Conservation (phyloP, 768 basidiomycete genomes). For the Mycena crocata region DNA sequence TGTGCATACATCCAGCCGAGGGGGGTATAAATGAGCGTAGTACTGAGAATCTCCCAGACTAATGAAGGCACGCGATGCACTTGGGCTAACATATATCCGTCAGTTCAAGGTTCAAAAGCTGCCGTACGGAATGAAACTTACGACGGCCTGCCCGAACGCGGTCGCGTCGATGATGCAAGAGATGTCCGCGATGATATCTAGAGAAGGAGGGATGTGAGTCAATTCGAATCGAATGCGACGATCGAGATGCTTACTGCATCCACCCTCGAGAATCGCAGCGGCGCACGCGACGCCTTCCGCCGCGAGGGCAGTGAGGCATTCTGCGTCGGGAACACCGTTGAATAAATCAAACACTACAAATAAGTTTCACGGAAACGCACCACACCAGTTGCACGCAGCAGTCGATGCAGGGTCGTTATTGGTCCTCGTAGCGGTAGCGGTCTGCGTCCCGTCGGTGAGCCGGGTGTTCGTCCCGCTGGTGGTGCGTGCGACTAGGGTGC, state of each 20-base stretch:
- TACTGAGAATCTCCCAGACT: too few relatives aligned
- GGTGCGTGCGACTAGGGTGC: background rate
- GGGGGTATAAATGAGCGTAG: too few relatives aligned
- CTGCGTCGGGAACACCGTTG: background rate
- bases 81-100: background rate
- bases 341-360: background rate
- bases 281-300: constrained; percentile 9
- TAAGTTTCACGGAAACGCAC: background rate
- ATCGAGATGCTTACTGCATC: constrained; percentile 1
- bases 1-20: too few relatives aligned
- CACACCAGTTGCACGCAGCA: background rate
- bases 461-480: background rate
- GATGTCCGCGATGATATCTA: background rate
- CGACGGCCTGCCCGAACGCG: background rate
- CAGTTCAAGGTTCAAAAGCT: background rate
- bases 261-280: background rate
- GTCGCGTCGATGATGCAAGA: background rate
- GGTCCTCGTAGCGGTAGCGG: background rate
- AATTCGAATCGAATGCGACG: background rate
- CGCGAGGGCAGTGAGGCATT: constrained; percentile 2
- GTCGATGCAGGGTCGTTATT: background rate
- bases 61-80: background rate
- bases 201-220: background rate
- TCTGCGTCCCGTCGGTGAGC: background rate
- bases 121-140: background rate